Conservation (phyloP, 2,329 filamentous ascomycete genomes). For the Chaetoscypha palmicola region DNA sequence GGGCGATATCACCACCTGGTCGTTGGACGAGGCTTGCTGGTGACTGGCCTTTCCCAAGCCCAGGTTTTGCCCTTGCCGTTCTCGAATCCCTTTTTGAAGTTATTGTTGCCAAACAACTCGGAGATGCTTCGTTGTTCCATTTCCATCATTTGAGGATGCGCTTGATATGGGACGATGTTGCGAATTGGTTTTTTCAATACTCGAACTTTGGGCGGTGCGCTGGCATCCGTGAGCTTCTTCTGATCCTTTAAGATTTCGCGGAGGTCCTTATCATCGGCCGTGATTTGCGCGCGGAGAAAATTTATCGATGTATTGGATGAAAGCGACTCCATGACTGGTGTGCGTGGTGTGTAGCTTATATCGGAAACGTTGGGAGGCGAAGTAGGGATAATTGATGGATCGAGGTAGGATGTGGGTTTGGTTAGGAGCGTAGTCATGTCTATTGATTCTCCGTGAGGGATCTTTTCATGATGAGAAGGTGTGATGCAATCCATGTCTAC, state of each 20-base stretch:
- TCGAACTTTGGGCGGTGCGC: conserved; percentile 8
- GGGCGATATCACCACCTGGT: conserved; percentile 20
- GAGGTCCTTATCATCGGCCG: conserved; percentile 65
- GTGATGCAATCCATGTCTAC: conserved; percentile 97
- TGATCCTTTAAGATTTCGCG: conserved; percentile 59
- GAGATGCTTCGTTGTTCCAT: conserved; percentile 13
- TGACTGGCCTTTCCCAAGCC: conserved; percentile 20
- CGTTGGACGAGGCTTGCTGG: conserved; percentile 10
- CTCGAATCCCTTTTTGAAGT: conserved; percentile 15
- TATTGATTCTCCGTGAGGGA: conserved; percentile 77
- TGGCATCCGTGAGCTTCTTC: conserved; percentile 14
- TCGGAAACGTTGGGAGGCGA: conserved; percentile 51
- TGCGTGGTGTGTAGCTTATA: conserved; percentile 63
- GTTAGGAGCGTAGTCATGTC: conserved; percentile 74
- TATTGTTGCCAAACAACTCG: conserved; percentile 16
- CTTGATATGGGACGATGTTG: conserved; percentile 23
- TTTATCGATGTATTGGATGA: conserved; percentile 40
- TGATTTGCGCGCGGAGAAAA: conserved; percentile 82
- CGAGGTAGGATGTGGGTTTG: conserved; percentile 60
- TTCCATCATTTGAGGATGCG: conserved; percentile 21
- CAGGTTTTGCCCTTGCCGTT: conserved; percentile 15
- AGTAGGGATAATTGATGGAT: conserved; percentile 52
- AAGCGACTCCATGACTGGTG: conserved; percentile 73
- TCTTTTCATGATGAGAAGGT: conserved; percentile 71
- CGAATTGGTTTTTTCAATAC: conserved; percentile 3